These are phyloP conservation scores for Hypomontagnella submonticulosa DNA, from an alignment of 495 filamentous ascomycete genomes.

Conservation along the genomic window DNA sequence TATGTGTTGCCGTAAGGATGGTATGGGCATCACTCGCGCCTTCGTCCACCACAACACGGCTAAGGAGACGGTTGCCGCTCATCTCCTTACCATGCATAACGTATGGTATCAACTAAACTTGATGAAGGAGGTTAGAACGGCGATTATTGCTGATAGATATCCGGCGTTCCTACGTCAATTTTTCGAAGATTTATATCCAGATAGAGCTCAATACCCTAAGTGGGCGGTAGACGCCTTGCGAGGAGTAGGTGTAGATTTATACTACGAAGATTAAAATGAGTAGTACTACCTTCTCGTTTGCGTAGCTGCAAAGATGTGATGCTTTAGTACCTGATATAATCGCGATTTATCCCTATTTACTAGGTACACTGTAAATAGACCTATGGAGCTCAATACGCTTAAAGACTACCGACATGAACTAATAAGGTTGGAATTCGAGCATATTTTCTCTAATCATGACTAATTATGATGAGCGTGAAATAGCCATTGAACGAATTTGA, in stretches of 20 bases:
- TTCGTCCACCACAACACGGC: conserved; percentile 91
- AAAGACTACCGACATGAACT: too few relatives aligned
- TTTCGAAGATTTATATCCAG: conserved; percentile 76
- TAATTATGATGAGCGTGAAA: too few relatives aligned
- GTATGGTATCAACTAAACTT: conserved; percentile 87
- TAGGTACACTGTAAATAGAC: too few relatives aligned
- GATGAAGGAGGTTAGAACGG: conserved; percentile 77
- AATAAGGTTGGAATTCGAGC: too few relatives aligned
- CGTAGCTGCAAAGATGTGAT: conserved; percentile 1
- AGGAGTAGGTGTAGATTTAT: conserved; percentile 86
- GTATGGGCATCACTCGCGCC: conserved; percentile 85
- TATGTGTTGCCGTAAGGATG: conserved; percentile 75
- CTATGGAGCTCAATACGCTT: too few relatives aligned
- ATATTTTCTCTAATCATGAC: too few relatives aligned
- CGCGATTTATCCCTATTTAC: neutral
- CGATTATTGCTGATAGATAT: conserved; percentile 85
- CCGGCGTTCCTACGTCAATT: conserved; percentile 82
- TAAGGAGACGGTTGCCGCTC: conserved; percentile 96
- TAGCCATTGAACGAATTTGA: too few relatives aligned
- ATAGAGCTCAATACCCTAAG: conserved; percentile 73
- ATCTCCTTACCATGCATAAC: conserved; percentile 95
- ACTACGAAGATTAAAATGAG: conserved; percentile 33
- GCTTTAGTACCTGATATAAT: neutral
- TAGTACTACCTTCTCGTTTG: neutral
- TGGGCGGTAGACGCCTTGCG: conserved; percentile 89